These are phyloP conservation scores for Fagopyrum tataricum DNA, from an alignment of 148 eudicot species.

Conservation along the genomic window DNA sequence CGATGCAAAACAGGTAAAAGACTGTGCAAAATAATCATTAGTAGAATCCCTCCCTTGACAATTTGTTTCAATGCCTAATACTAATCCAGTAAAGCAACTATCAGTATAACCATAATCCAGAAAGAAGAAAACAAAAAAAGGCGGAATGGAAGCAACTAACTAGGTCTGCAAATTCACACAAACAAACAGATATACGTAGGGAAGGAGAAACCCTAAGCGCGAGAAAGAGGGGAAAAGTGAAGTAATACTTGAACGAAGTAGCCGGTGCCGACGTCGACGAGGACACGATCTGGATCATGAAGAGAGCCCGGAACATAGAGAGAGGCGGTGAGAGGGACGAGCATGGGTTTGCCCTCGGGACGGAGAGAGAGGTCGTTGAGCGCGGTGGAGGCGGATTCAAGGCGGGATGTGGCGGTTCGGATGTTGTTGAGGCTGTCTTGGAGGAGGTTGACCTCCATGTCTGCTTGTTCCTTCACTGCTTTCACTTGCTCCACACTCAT, in stretches of 20 bases:
- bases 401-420: conserved; percentile 84
- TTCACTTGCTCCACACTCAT: conserved; percentile 75
- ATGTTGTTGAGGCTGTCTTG: conserved; percentile 92
- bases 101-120: not conserved
- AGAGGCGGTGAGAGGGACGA: conserved; percentile 91
- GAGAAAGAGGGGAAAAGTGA: not conserved
- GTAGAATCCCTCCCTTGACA: not conserved
- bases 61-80: not conserved
- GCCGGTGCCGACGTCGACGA: conserved; percentile 95
- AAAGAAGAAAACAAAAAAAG: not conserved
- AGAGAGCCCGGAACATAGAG: conserved; percentile 86
- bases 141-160: not conserved
- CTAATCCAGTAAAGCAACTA: not conserved
- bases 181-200: not conserved
- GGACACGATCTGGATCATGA: conserved; percentile 69
- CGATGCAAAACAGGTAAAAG: not conserved
- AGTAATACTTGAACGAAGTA: conserved; percentile 64
- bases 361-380: conserved; percentile 82
- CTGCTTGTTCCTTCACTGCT: conserved; percentile 73
- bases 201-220: conserved; percentile 1
- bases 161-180: not conserved
- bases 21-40: not conserved
- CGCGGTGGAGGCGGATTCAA: conserved; percentile 71
- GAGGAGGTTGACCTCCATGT: conserved; percentile 66
- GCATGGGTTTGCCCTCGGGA: conserved; percentile 77